Conservation (phyloP, 257 asterid genomes). For the Mitragyna speciosa region DNA sequence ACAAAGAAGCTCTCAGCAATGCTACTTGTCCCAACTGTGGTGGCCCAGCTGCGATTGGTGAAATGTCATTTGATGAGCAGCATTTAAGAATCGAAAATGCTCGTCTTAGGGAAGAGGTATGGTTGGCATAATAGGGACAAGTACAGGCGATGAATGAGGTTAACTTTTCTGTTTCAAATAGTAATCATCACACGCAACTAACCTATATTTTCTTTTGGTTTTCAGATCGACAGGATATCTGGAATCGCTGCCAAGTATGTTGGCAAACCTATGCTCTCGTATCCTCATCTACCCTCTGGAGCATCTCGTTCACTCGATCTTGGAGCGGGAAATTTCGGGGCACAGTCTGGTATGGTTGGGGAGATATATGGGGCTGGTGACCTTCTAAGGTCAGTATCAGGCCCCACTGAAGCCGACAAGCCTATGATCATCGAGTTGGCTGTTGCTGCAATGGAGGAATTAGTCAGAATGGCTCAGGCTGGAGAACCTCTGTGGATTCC, state of each 20-base stretch:
- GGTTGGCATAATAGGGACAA: neutral
- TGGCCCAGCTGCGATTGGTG: constrained; percentile 72
- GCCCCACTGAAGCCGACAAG: constrained; percentile 61
- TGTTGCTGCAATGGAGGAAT: constrained; percentile 83
- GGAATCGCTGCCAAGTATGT: constrained; percentile 72
- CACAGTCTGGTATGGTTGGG: constrained; percentile 37
- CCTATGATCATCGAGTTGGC: constrained; percentile 72
- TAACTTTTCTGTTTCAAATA: neutral
- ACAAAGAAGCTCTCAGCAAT: constrained; percentile 63
- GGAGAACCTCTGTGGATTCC: constrained; percentile 78
- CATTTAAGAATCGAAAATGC: constrained; percentile 66
- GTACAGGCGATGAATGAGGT: neutral
- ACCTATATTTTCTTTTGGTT: neutral
- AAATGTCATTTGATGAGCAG: constrained; percentile 82
- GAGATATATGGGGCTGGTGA: constrained; percentile 53
- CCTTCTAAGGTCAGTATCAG: constrained; percentile 62
- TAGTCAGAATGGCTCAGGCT: constrained; percentile 59
- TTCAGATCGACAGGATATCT: constrained; percentile 71
- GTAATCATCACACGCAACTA: too few species aligned
- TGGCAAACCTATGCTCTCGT: constrained; percentile 60
- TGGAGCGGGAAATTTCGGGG: constrained; percentile 49
- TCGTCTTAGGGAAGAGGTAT: constrained; percentile 76
- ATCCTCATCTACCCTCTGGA: constrained; percentile 46
- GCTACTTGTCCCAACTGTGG: constrained; percentile 86
- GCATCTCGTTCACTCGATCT: constrained; percentile 52